phyloP scores from a whole-genome alignment of 441 rosid species.

The Hura crepitans region DNA sequence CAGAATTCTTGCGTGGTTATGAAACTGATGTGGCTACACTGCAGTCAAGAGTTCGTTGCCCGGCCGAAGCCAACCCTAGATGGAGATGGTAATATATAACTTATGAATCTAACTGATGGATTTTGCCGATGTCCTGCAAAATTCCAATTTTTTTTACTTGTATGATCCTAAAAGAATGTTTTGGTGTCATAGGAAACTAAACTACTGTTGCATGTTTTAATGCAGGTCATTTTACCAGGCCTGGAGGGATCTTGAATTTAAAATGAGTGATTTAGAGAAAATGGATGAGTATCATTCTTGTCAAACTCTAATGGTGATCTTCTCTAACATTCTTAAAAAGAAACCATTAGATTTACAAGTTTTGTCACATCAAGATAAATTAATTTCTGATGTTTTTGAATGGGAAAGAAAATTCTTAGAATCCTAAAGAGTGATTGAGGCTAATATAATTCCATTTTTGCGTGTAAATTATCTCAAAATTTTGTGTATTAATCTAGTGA shows the following conservation, averaged over 20 bases:
- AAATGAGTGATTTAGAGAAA: constrained; percentile 38
- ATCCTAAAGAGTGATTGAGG: not conserved
- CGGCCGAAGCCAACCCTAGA: constrained; percentile 61
- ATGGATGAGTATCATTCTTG: constrained; percentile 62
- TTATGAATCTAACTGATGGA: not conserved
- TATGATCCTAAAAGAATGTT: no score
- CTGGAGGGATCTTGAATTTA: constrained; percentile 52
- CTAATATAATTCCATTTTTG: not conserved
- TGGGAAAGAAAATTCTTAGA: constrained; percentile 48
- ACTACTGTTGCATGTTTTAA: not conserved
- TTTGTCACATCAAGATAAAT: constrained; percentile 33
- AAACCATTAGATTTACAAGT: constrained; percentile 31
- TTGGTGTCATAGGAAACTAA: not conserved
- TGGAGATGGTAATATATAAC: constrained; percentile 81
- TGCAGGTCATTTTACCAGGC: constrained; percentile 70
- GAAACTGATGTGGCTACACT: constrained; percentile 30
- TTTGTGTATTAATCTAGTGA: not conserved
- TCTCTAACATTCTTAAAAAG: constrained; percentile 42
- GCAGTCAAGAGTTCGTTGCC: constrained; percentile 46
- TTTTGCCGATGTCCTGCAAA: not conserved
- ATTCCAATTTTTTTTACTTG: no score
- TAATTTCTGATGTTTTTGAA: constrained; percentile 40
- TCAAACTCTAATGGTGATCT: constrained; percentile 45
- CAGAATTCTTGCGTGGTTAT: constrained; percentile 25
- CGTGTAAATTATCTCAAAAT: not conserved